Evolutionary conservation across 495 filamentous ascomycete genomes (phyloP).

Genomic region (Lophiostoma macrostomum): DNA sequence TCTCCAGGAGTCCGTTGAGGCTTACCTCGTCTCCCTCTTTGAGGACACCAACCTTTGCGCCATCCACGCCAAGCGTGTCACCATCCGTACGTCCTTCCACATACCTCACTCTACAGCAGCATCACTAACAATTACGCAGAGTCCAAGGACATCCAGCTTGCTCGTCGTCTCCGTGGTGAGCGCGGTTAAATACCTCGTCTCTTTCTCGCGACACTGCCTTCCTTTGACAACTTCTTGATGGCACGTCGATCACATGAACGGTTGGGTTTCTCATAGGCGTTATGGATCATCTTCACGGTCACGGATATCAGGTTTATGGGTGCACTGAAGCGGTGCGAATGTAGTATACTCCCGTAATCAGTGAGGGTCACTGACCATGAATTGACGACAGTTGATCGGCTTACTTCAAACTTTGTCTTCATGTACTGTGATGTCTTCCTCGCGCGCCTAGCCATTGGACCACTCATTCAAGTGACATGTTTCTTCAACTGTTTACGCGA

Average conservation of each 20-base stretch:
- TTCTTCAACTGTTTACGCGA: too few relatives aligned
- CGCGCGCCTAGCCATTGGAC: too few relatives aligned
- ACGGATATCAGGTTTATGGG: conserved; percentile 22
- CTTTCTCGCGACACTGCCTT: conserved; percentile 3
- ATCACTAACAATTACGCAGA: conserved; percentile 43
- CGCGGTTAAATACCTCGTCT: conserved; percentile 58
- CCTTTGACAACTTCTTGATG: conserved; percentile 18
- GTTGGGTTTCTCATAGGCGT: conserved; percentile 23
- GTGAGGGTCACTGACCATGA: conserved; percentile 30
- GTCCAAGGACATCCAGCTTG: conserved; percentile 93
- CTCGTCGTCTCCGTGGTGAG: conserved; percentile 94
- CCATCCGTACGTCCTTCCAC: conserved; percentile 38
- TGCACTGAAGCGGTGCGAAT: conserved; percentile 21
- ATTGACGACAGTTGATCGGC: conserved; percentile 20
- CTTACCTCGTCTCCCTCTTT: conserved; percentile 99
- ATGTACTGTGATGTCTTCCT: background rate
- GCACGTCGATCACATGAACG: conserved; percentile 2
- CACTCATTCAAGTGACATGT: too few relatives aligned
- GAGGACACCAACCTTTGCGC: conserved; percentile 99
- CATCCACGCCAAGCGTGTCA: conserved; percentile 98
- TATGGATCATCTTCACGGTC: conserved; percentile 15
- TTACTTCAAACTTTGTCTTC: background rate
- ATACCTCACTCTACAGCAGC: background rate
- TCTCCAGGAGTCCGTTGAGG: conserved; percentile 99
- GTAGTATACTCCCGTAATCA: conserved; percentile 34